These are phyloP conservation scores for Rhytidhysteron rufulum DNA, from an alignment of 2,329 filamentous ascomycete genomes.

Conservation along the genomic window DNA sequence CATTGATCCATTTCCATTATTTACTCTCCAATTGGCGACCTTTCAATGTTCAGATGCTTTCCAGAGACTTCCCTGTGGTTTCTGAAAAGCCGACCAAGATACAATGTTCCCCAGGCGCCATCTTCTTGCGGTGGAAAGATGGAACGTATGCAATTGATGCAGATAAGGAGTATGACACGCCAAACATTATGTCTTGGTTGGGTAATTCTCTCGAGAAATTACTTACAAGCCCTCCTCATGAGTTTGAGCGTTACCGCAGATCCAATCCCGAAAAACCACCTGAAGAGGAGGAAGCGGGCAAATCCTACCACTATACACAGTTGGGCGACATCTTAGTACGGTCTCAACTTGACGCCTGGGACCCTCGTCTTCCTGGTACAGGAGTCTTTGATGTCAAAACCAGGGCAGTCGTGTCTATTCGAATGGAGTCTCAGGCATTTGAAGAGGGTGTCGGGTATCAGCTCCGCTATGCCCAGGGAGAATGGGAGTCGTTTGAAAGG, in stretches of 20 bases:
- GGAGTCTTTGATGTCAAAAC: constrained; percentile 98
- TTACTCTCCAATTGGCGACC: constrained; percentile 79
- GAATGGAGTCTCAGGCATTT: constrained; percentile 75
- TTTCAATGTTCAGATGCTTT: constrained; percentile 64
- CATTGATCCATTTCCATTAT: constrained; percentile 87
- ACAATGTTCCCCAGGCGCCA: constrained; percentile 65
- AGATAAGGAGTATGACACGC: constrained; percentile 84
- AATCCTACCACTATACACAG: constrained; percentile 78
- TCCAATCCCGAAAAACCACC: constrained; percentile 59
- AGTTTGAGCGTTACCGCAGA: constrained; percentile 77
- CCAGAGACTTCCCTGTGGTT: constrained; percentile 60
- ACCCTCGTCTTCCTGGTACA: constrained; percentile 78
- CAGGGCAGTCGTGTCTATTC: constrained; percentile 82
- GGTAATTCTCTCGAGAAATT: constrained; percentile 97
- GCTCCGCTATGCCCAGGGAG: constrained; percentile 69
- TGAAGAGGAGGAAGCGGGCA: constrained; percentile 50
- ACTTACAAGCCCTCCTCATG: constrained; percentile 73
- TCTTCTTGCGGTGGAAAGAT: constrained; percentile 78
- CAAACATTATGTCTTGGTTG: constrained; percentile 84
- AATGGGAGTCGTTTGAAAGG: constrained; percentile 87
- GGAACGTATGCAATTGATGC: constrained; percentile 92
- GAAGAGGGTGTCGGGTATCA: constrained; percentile 81
- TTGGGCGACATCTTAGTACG: constrained; percentile 88
- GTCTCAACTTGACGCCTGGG: constrained; percentile 89
- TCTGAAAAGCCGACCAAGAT: constrained; percentile 68